These are phyloP conservation scores for Cystobasidium pallidum DNA, from an alignment of 1,284 basidiomycete genomes.

Conservation along the genomic window DNA sequence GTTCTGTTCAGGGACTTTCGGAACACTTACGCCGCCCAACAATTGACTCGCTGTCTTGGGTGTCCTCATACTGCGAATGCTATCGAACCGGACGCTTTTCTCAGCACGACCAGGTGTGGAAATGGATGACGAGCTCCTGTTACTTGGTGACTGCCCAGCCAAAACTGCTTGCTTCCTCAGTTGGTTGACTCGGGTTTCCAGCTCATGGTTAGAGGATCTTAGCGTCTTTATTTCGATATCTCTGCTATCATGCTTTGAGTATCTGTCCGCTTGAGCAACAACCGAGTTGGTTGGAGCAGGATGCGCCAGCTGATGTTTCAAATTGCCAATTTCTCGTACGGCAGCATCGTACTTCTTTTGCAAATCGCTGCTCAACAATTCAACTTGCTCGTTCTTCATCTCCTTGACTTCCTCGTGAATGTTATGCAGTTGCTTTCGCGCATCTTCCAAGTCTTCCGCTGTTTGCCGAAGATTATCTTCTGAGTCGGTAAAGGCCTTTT, in stretches of 20 bases:
- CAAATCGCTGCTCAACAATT: constrained; percentile 56
- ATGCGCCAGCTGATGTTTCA: constrained; percentile 66
- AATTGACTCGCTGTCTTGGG: constrained; percentile 63
- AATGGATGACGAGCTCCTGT: background rate
- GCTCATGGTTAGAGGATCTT: constrained; percentile 72
- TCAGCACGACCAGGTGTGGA: constrained; percentile 23
- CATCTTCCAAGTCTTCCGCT: constrained; percentile 47
- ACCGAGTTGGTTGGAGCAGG: constrained; percentile 61
- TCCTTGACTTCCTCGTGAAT: constrained; percentile 47
- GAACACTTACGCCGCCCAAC: constrained; percentile 67
- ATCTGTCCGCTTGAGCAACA: background rate
- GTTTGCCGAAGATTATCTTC: constrained; percentile 49
- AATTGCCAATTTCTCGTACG: constrained; percentile 73
- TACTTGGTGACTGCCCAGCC: constrained; percentile 56
- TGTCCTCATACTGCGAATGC: constrained; percentile 64
- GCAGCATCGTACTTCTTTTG: constrained; percentile 79
- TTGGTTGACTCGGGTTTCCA: constrained; percentile 68
- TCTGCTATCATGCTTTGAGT: constrained; percentile 62
- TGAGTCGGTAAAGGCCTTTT: constrained; percentile 49
- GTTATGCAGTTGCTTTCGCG: constrained; percentile 43
- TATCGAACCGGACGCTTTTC: constrained; percentile 55
- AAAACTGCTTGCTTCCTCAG: constrained; percentile 55
- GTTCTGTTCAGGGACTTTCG: background rate
- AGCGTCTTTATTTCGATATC: constrained; percentile 72
- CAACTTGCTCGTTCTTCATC: constrained; percentile 48